A percentile compares a stretch with the other conserved stretches of the same genome.
Conservation (phyloP, 345 rosid genomes). For the Cardiospermum halicacabum region DNA sequence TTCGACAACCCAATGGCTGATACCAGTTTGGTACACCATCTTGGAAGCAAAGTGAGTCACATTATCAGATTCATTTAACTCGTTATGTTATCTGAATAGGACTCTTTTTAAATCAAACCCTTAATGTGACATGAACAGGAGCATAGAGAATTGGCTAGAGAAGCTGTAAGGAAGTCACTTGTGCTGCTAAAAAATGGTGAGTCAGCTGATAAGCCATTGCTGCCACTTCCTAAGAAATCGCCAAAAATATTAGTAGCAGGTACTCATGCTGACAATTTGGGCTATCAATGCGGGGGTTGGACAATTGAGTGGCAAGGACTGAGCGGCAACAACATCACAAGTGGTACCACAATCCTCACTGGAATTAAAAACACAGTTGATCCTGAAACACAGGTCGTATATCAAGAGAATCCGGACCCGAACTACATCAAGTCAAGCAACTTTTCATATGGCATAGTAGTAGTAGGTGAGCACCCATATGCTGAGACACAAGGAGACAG, state of each 20-base stretch:
- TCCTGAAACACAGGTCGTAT: slow-evolving; percentile 44
- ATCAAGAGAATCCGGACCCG: slow-evolving; percentile 34
- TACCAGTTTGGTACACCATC: slow-evolving; percentile 37
- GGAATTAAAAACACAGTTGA: slow-evolving; percentile 53
- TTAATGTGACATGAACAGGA: slow-evolving; percentile 32
- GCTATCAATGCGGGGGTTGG: slow-evolving; percentile 65
- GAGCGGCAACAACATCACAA: slow-evolving; percentile 36
- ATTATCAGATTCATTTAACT: background rate
- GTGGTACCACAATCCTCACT: slow-evolving; percentile 58
- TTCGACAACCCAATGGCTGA: slow-evolving; percentile 64
- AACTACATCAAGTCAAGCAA: background rate
- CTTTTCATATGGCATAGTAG: slow-evolving; percentile 17
- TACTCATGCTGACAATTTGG: slow-evolving; percentile 49
- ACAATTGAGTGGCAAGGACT: too few relatives aligned
- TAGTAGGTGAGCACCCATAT: slow-evolving; percentile 41
- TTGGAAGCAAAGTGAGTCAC: slow-evolving; percentile 44
- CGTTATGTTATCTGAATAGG: background rate
- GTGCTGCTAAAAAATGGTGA: slow-evolving; percentile 58
- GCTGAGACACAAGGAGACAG: slow-evolving; percentile 45
- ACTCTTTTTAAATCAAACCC: background rate
- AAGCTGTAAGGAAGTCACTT: slow-evolving; percentile 67
- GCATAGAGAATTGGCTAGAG: slow-evolving; percentile 56
- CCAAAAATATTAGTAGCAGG: slow-evolving; percentile 50
- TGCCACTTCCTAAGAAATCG: too few relatives aligned
- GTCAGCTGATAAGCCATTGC: too few relatives aligned